A percentile compares a stretch with the other conserved stretches of the same genome.
Evolutionary conservation across 352 stramenopile species (phyloP).

Genomic region (Blastocystis sp.): DNA sequence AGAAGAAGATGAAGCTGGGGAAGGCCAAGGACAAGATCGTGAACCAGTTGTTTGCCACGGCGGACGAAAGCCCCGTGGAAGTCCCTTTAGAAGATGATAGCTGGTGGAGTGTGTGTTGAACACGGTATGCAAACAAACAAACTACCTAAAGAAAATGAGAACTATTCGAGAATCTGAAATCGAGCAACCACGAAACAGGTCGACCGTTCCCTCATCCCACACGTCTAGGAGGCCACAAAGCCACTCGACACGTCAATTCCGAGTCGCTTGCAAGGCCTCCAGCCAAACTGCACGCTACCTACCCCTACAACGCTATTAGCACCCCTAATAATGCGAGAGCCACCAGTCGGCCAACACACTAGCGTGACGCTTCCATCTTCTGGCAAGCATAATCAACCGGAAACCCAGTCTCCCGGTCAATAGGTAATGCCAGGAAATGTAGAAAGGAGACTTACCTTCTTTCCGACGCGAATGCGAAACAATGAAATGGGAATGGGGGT

Average conservation of each 20-base stretch:
- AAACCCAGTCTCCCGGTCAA: background rate
- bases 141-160: background rate
- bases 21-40: background rate
- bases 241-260: background rate
- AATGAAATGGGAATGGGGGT: no score
- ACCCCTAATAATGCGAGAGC: background rate
- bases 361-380: background rate
- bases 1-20: background rate
- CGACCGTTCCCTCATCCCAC: background rate
- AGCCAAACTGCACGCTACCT: background rate
- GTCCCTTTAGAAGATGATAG: background rate
- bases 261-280: background rate
- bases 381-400: background rate
- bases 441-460: no score
- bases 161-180: slow-evolving; percentile 7
- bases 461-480: no score
- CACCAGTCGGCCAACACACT: background rate
- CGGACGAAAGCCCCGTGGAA: background rate
- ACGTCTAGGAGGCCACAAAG: background rate
- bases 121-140: background rate
- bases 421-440: background rate
- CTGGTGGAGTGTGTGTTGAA: background rate
- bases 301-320: background rate
- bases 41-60: background rate
- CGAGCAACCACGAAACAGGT: background rate